Percentiles rank a stretch among this genome's conserved stretches.
phyloP scores from a whole-genome alignment of 2,329 filamentous ascomycete species.

The Pseudomassariella vexata region DNA sequence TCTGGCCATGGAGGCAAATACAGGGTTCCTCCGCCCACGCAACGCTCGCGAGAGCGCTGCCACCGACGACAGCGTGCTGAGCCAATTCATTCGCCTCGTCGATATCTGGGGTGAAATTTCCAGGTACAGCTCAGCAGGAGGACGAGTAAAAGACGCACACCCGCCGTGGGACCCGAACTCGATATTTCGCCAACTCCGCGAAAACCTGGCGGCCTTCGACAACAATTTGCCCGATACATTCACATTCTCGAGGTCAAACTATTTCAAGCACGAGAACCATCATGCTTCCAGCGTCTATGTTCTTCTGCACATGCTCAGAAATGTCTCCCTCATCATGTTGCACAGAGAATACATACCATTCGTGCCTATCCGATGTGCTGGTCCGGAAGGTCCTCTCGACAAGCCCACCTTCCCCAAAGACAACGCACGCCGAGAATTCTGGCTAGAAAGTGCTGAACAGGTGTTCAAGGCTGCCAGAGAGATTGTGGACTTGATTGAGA shows the following conservation, averaged over 20 bases:
- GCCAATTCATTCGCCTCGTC: conserved; percentile 52
- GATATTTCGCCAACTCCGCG: conserved; percentile 47
- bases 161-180: conserved; percentile 56
- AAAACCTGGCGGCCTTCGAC: conserved; percentile 47
- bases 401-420: conserved; percentile 46
- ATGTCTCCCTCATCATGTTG: conserved; percentile 61
- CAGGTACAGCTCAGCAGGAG: conserved; percentile 45
- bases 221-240: conserved; percentile 48
- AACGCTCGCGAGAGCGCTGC: conserved; percentile 10
- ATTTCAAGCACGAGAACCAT: conserved; percentile 59
- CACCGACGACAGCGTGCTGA: conserved; percentile 41
- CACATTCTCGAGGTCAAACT: conserved; percentile 54
- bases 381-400: conserved; percentile 52
- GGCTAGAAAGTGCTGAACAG: conserved; percentile 55
- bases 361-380: conserved; percentile 47
- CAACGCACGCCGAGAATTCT: conserved; percentile 48
- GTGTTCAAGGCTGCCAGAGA: conserved; percentile 58
- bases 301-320: conserved; percentile 60
- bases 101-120: conserved; percentile 55
- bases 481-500: conserved; percentile 59
- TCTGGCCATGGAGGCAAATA: conserved; percentile 51
- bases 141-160: conserved; percentile 41
- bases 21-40: conserved; percentile 37
- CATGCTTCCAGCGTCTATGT: conserved; percentile 60
- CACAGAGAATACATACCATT: conserved; percentile 63